Base-by-base conservation (phyloP, 2,329 filamentous ascomycete species). In the Akanthomyces dipterigenus region DNA sequence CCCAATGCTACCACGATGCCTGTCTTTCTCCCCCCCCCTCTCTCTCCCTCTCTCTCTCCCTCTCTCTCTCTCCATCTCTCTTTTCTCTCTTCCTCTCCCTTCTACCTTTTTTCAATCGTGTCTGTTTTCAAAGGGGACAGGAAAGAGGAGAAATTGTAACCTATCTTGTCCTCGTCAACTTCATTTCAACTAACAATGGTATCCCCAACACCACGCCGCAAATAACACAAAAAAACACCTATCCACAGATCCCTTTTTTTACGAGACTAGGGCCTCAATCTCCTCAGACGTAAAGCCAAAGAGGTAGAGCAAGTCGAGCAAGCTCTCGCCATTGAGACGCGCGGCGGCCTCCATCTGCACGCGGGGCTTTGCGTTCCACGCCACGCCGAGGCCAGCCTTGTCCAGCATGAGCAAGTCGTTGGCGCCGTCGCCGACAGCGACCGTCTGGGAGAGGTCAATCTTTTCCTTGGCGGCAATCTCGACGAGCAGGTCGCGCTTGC, bases 321-420 rank as follows among this genome's bases (percentile, higher is more conserved):
- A 74, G 65, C 81, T 89, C 63, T 84, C 80, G 24, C 86, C 83
- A 69, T 95, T 95, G 63, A 95, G 73, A 46, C 88, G 80, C 16
- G 87, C 86, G 31, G 86, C 85, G 2, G 90, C 90, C 72, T 89
- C 85, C 78, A 88, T 84, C 76, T 95, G 91, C 61, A 95, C 90
- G 62, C 86, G 81, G 2, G 90, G 89, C 78, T 95, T 95, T 11
- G 90, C 91, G 70, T 93, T 90, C 81, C 91, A 93, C 2, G 90
- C 90, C 3, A 95, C 86, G 22, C 90, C 91, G 42, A 93, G 74
- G 0, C 89, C 89, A 0, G 90, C 90, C 53, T 83, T 82, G 9
- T 80, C 81, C 80, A 95, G 85, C 90, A 95, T 95, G 62, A 88
- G 78, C 65, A 95, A 73, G 70, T 95, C 90, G 69, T 95, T 95